Evolutionary conservation across 306 rosid species (phyloP).

Genomic region (Medicago arabica): DNA sequence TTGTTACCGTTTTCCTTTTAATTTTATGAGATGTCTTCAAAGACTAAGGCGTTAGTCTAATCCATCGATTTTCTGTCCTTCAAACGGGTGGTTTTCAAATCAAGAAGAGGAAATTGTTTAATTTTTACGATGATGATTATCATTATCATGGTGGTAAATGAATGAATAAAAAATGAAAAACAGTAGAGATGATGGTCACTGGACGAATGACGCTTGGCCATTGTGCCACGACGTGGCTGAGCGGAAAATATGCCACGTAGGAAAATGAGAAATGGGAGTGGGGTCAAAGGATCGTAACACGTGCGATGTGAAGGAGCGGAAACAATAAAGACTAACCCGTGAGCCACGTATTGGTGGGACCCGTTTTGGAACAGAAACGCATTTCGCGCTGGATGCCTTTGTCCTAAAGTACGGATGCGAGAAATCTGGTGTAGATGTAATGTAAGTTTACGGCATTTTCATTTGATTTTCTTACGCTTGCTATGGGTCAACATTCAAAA

Average conservation of each 20-base stretch:
- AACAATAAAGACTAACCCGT: slow-evolving; percentile 44
- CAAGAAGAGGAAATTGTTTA: no score
- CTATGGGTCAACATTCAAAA: background rate
- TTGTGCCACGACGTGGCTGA: slow-evolving; percentile 30
- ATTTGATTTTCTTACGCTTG: background rate
- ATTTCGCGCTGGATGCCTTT: background rate
- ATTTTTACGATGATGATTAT: no score
- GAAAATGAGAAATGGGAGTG: background rate
- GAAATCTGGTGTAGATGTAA: background rate
- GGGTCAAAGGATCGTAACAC: slow-evolving; percentile 38
- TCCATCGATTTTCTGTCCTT: no score
- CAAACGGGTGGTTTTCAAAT: no score
- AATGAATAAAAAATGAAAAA: background rate
- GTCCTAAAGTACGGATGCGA: background rate
- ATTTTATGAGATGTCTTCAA: no score
- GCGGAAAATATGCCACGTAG: slow-evolving; percentile 37
- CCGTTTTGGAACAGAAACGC: background rate
- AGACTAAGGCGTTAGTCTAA: no score
- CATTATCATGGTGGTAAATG: no score
- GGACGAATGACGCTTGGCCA: slow-evolving; percentile 31
- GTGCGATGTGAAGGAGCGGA: slow-evolving; percentile 42
- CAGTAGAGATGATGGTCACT: background rate
- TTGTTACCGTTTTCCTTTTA: no score
- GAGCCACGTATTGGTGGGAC: slow-evolving; percentile 15
- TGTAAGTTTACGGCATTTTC: background rate